Percentiles rank a stretch among this genome's conserved stretches.
phyloP scores from a whole-genome alignment of 805 yeast genomes.

The Suhomyces vadensis region DNA sequence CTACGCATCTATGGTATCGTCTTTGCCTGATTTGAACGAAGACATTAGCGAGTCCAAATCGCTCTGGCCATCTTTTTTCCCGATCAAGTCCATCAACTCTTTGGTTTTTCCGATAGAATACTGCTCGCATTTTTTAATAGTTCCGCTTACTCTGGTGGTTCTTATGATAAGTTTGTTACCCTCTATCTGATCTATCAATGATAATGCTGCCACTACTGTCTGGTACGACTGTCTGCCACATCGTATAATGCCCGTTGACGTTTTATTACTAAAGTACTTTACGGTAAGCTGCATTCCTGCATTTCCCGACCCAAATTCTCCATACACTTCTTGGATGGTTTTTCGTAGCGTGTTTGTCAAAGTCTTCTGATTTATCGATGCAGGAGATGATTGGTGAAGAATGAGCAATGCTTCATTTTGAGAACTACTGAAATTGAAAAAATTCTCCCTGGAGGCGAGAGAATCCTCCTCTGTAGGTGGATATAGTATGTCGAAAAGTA shows the following conservation, averaged over 20 bases:
- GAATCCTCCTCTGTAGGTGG: conserved; percentile 44
- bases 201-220: conserved; percentile 65
- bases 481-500: conserved; percentile 74
- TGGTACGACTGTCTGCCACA: conserved; percentile 67
- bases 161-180: conserved; percentile 54
- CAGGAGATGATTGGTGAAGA: conserved; percentile 54
- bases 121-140: conserved; percentile 81
- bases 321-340: conserved; percentile 64
- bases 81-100: conserved; percentile 27
- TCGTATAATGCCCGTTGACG: conserved; percentile 82
- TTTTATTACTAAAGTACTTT: conserved; percentile 77
- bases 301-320: conserved; percentile 74
- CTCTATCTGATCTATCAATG: conserved; percentile 52
- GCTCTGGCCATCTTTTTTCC: conserved; percentile 4
- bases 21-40: conserved; percentile 9
- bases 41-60: conserved; percentile 10
- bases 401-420: conserved; percentile 42
- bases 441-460: conserved; percentile 16
- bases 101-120: conserved; percentile 55
- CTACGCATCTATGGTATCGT: neutral
- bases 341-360: conserved; percentile 56
- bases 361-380: conserved; percentile 47
- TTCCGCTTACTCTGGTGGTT: conserved; percentile 76
- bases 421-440: conserved; percentile 24
- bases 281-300: conserved; percentile 60